phyloP scores from a whole-genome alignment of 306 rosid species.

The Carpinus fangiana region DNA sequence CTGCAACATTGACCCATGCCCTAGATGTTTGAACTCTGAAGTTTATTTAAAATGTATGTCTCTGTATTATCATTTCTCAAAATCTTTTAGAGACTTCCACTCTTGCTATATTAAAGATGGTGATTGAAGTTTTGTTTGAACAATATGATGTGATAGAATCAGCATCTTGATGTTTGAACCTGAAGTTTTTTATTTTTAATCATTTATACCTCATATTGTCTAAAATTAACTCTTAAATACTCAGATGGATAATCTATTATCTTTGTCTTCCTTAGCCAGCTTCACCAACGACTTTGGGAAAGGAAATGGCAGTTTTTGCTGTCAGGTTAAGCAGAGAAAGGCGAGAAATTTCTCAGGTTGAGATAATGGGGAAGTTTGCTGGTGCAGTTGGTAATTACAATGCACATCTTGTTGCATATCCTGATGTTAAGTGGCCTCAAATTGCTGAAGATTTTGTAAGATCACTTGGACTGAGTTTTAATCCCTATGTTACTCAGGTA shows the following conservation, averaged over 20 bases:
- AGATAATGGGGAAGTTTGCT: slow-evolving; percentile 85
- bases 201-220: neutral
- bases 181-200: neutral
- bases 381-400: slow-evolving; percentile 98
- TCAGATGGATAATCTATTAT: slow-evolving; percentile 8
- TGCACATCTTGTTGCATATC: slow-evolving; percentile 89
- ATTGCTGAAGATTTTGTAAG: slow-evolving; percentile 70
- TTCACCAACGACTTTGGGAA: slow-evolving; percentile 91
- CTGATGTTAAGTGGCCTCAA: slow-evolving; percentile 65
- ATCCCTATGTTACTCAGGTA: slow-evolving; percentile 83
- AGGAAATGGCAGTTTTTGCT: slow-evolving; percentile 93
- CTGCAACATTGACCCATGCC: slow-evolving; percentile 4
- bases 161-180: neutral
- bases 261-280: slow-evolving; percentile 61
- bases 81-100: neutral
- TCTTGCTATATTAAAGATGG: neutral
- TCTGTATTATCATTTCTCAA: neutral
- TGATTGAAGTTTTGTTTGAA: neutral
- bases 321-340: slow-evolving; percentile 76
- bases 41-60: neutral
- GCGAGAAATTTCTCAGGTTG: slow-evolving; percentile 58
- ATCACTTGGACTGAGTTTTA: slow-evolving; percentile 77
- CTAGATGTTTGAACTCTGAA: slow-evolving; percentile 7
- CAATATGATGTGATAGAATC: slow-evolving; percentile 6
- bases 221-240: neutral